phyloP scores from a whole-genome alignment of 1,284 basidiomycete genomes.

The Volvariella volvacea region DNA sequence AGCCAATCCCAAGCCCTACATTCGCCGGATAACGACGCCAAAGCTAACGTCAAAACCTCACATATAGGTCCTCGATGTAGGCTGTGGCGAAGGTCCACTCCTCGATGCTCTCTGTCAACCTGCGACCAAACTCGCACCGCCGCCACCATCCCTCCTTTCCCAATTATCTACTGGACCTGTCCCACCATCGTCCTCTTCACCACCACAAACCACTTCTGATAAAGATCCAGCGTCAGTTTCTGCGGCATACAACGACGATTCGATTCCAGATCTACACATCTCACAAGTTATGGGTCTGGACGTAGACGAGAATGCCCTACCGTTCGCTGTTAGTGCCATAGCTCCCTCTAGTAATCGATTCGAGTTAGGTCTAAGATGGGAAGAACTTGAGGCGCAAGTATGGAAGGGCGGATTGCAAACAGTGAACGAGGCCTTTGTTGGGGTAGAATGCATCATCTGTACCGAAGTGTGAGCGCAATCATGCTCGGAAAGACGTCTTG shows the following conservation, averaged over 20 bases:
- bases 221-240: background rate
- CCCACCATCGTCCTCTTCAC: slow-evolving; percentile 18
- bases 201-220: slow-evolving; percentile 17
- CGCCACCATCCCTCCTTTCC: slow-evolving; percentile 23
- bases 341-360: slow-evolving; percentile 22
- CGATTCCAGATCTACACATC: slow-evolving; percentile 55
- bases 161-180: slow-evolving; percentile 12
- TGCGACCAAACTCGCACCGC: slow-evolving; percentile 53
- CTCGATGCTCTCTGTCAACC: slow-evolving; percentile 66
- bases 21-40: no score
- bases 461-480: slow-evolving; percentile 73
- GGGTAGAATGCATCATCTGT: slow-evolving; percentile 78
- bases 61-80: slow-evolving; percentile 66
- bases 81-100: slow-evolving; percentile 74
- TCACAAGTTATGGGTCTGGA: slow-evolving; percentile 63
- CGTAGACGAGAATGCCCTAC: slow-evolving; percentile 44
- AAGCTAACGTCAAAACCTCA: slow-evolving; percentile 1
- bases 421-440: slow-evolving; percentile 69
- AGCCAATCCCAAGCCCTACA: no score
- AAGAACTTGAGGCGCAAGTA: slow-evolving; percentile 62
- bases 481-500: slow-evolving; percentile 6
- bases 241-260: slow-evolving; percentile 20
- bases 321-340: slow-evolving; percentile 42
- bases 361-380: slow-evolving; percentile 54
- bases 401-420: slow-evolving; percentile 81